Base-by-base conservation (phyloP, 306 rosid species). In the Prunus dulcis region DNA sequence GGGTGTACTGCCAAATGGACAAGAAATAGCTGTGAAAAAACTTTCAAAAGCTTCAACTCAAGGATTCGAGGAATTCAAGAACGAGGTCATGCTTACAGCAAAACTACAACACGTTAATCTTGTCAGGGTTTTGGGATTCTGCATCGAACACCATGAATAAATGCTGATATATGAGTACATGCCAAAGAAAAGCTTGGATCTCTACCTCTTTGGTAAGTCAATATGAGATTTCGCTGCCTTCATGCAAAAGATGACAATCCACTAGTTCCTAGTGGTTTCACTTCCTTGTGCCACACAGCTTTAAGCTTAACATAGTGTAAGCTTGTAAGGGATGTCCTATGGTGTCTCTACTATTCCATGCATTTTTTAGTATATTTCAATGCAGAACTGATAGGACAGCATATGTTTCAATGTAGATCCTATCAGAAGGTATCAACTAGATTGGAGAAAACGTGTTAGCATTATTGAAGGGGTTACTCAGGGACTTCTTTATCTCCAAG, bases 401-500 rank as follows among this genome's bases (percentile, higher is more conserved):
- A 64, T 17, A 2, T 32, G 18, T 64, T 32, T 64, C 10, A 17
- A 15, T 65, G 34, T 25, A 83, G 83, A 86, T 68, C 77, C 81
- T 11, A 4, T 17, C 3, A 66, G 64, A 55, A 23, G 28, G 7
- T 14, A 5, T 66, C 12, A 65, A 1, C 23, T 82, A 14, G 83
- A 83, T 67, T 83, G 87, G 85, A 22, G 22, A 4, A 82, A 67
- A 62, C 75, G 78, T 3, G 71, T 80, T 15, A 57, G 3, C 13
- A 71, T 86, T 69, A 80, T 82, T 61, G 83, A 86, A 71, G 87
- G 87, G 25, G 18, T 86, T 65, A 67, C 74, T 46, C 86, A 78
- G 2, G 85, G 86, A 18, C 83, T 86, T 66, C 63, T 86, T 14
- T 80, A 86, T 78, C 84, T 86, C 4, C 83, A 82, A 80, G 75